Conservation (phyloP, 140 eudicot genomes). For the Stevia rebaudiana region DNA sequence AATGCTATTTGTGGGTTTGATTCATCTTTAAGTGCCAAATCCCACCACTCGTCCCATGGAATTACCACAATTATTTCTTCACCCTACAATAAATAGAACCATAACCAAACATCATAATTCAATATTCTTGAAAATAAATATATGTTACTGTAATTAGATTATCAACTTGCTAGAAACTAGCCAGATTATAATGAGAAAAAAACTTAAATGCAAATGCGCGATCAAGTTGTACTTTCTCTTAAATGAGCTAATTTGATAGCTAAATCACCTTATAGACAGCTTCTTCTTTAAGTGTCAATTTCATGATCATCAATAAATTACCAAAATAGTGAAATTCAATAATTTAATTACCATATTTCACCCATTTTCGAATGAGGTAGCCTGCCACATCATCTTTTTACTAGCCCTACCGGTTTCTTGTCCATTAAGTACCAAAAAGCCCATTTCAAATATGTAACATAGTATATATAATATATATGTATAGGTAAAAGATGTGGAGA, state of each 20-base stretch:
- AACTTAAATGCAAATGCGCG: background rate
- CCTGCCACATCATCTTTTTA: background rate
- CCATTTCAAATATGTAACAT: too few relatives aligned
- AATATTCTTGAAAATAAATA: background rate
- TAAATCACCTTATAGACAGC: background rate
- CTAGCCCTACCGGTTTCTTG: background rate
- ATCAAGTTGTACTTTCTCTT: background rate
- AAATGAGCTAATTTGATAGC: background rate
- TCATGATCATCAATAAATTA: background rate
- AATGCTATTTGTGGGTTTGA: conserved; percentile 97
- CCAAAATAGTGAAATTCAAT: background rate
- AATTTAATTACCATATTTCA: background rate
- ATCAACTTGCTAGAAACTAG: background rate
- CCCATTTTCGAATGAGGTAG: background rate
- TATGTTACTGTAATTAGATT: background rate
- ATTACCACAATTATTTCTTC: conserved; percentile 86
- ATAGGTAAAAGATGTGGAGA: too few relatives aligned
- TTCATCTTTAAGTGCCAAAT: conserved; percentile 71
- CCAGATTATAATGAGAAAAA: background rate
- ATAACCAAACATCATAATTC: conserved; percentile 7
- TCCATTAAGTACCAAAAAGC: background rate
- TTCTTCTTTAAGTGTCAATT: background rate
- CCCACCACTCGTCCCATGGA: conserved; percentile 99
- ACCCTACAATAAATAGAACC: conserved; percentile 55
- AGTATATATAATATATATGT: too few relatives aligned